Conservation (phyloP, 2,329 filamentous ascomycete genomes). For the Talaromyces amestolkiae region DNA sequence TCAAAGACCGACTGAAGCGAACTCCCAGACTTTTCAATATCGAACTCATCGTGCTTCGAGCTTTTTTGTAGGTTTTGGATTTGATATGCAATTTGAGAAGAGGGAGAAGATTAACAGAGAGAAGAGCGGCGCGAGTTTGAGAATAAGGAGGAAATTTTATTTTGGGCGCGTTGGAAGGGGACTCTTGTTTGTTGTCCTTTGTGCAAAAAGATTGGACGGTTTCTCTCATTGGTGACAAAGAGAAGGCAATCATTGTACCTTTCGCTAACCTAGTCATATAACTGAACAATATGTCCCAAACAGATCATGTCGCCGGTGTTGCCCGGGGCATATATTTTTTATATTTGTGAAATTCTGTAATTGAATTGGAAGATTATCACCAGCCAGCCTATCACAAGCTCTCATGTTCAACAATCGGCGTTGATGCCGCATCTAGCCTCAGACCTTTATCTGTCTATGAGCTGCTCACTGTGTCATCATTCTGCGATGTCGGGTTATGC, state of each 20-base stretch:
- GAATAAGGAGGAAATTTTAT: background rate
- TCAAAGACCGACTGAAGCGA: background rate
- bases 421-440: too few relatives aligned
- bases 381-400: too few relatives aligned
- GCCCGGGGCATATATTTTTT: too few relatives aligned
- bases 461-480: too few relatives aligned
- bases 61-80: background rate
- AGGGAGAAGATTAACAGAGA: background rate
- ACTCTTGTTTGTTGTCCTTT: background rate
- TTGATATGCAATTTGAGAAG: background rate
- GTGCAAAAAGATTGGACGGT: background rate
- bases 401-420: too few relatives aligned
- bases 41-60: background rate
- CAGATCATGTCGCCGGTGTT: too few relatives aligned
- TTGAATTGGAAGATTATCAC: too few relatives aligned
- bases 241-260: background rate
- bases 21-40: background rate
- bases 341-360: too few relatives aligned
- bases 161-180: background rate
- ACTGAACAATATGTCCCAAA: too few relatives aligned
- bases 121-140: background rate
- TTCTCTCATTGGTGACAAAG: background rate
- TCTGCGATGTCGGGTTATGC: too few relatives aligned
- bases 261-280: too few relatives aligned
- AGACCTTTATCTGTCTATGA: too few relatives aligned